Evolutionary conservation across 1,139 yeast species (phyloP), one percentile per base, ranked within the genome.

Genomic region (Hemisphaericaspora xylofermentans): DNA sequence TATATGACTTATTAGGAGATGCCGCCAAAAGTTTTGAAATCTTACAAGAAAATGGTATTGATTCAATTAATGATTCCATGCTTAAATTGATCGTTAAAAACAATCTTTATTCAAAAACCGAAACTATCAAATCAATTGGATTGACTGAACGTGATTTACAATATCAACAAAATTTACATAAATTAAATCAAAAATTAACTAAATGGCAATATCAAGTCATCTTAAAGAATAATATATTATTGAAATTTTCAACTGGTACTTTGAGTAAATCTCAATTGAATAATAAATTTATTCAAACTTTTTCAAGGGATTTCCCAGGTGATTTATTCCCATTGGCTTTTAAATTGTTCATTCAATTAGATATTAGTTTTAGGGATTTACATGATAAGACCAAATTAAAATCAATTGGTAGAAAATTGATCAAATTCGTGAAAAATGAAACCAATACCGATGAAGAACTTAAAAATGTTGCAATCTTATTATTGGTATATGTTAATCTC

Each of bases 1-100:
- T 84, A 17, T 64, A 79, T 43, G 80, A 78, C 46, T 46, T 71
- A 10, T 56, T 64, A 26, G 83, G 82, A 6, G 60, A 77, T 8
- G 31, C 44, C 1, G 66, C 56, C 1, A 68, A 70, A 39, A 78
- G 88, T 2, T 47, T 62, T 38, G 52, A 60, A 2, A 63, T 82
- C 4, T 58, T 69, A 46, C 42, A 57, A 4, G 51, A 44, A 35
- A 56, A 54, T 27, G 57, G 59, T 33, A 40, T 52, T 28, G 54
- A 48, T 12, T 44, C 50, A 12, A 50, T 61, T 32, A 59, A 60
- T 34, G 76, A 69, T 49, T 45, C 58, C 15, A 59, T 68, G 56
- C 52, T 61, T 35, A 59, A 56, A 38, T 52, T 68, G 38, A 60
- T 68, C 26, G 49, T 66, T 42, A 62, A 60, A 43, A 72, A 66